These are phyloP conservation scores for Auriscalpium microsporum DNA, from an alignment of 768 basidiomycete genomes.

Conservation along the genomic window DNA sequence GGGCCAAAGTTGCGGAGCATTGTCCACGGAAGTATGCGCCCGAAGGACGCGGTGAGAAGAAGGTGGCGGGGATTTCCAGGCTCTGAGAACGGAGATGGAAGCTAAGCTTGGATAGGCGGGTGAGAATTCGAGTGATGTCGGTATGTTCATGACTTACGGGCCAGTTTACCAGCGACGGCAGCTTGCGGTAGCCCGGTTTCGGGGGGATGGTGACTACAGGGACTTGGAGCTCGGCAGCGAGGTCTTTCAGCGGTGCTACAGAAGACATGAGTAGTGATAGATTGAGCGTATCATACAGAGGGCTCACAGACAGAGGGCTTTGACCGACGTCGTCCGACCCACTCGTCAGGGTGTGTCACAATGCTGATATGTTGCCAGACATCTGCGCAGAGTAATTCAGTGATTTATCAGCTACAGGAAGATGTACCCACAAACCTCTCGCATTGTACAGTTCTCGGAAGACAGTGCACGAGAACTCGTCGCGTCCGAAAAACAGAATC, in stretches of 20 bases:
- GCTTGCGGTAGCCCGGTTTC: slow-evolving; percentile 33
- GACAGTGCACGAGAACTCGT: slow-evolving; percentile 76
- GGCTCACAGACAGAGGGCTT: slow-evolving; percentile 47
- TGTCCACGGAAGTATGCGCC: slow-evolving; percentile 64
- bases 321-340: slow-evolving; percentile 53
- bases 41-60: slow-evolving; percentile 85
- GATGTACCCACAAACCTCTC: slow-evolving; percentile 36
- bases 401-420: neutral
- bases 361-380: slow-evolving; percentile 65
- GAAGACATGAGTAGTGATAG: neutral
- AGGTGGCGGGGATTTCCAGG: slow-evolving; percentile 33
- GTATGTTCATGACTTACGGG: slow-evolving; percentile 31
- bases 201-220: slow-evolving; percentile 54
- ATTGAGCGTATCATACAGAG: neutral
- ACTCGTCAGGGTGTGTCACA: slow-evolving; percentile 64
- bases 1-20: slow-evolving; percentile 56
- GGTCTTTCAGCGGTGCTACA: slow-evolving; percentile 61
- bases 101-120: slow-evolving; percentile 25
- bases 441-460: slow-evolving; percentile 56
- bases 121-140: neutral
- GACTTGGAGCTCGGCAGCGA: slow-evolving; percentile 46
- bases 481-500: slow-evolving; percentile 85
- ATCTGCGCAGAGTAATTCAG: slow-evolving; percentile 37
- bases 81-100: slow-evolving; percentile 29
- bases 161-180: slow-evolving; percentile 32